Conservation (phyloP, 345 rosid genomes). For the Eucalyptus erythrocorys region DNA sequence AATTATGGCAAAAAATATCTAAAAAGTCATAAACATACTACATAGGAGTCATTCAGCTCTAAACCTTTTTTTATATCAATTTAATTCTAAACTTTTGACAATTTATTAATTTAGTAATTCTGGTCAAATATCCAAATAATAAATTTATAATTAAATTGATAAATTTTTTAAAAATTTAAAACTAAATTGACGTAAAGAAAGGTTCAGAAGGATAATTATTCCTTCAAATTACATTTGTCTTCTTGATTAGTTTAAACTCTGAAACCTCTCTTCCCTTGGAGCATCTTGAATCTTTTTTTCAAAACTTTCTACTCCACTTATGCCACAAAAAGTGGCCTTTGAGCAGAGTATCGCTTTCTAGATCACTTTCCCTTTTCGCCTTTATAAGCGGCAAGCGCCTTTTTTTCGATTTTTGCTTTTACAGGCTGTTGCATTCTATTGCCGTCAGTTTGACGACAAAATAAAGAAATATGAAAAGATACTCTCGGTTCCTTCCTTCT, state of each 20-base stretch:
- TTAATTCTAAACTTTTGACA: too few relatives aligned
- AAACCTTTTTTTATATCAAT: too few relatives aligned
- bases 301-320: not conserved
- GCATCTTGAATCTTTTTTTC: not conserved
- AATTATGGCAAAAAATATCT: fast-evolving
- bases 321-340: not conserved
- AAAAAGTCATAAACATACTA: too few relatives aligned
- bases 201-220: too few relatives aligned
- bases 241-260: not conserved
- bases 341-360: not conserved
- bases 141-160: too few relatives aligned
- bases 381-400: not conserved
- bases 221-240: not conserved
- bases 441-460: not conserved
- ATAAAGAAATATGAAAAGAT: not conserved
- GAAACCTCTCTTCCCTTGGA: not conserved
- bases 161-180: too few relatives aligned
- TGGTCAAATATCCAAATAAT: too few relatives aligned
- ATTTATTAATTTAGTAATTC: not conserved
- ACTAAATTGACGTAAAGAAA: too few relatives aligned
- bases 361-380: not conserved
- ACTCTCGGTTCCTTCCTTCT: not conserved
- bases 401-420: not conserved
- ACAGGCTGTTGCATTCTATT: not conserved
- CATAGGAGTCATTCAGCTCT: fast-evolving